Evolutionary conservation across 164 flowering plant species (phyloP).

Genomic region (Liquidambar formosana): DNA sequence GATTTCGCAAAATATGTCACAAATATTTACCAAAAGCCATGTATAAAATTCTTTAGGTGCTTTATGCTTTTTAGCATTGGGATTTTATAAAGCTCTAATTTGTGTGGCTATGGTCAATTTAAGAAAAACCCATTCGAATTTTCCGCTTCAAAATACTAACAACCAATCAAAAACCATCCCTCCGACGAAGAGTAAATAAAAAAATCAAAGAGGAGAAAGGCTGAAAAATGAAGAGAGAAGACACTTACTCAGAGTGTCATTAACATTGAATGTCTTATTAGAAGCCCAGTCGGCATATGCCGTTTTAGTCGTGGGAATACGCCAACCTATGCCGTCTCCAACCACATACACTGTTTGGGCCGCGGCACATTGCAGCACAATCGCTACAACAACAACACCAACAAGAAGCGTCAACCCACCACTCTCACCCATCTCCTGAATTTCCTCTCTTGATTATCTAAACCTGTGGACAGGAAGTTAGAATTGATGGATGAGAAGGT

Average conservation of each 20-base stretch:
- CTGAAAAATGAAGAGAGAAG: background rate
- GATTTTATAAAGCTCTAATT: too few species aligned
- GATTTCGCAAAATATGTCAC: too few species aligned
- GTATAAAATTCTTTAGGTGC: too few species aligned
- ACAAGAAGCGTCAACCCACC: background rate
- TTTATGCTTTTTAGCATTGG: too few species aligned
- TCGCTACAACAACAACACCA: background rate
- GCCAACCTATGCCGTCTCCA: slow-evolving; percentile 36
- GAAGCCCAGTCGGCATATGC: slow-evolving; percentile 28
- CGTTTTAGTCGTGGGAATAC: slow-evolving; percentile 9
- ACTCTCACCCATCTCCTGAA: slow-evolving; percentile 3
- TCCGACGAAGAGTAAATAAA: too few species aligned
- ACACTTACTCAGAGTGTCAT: slow-evolving; percentile 31
- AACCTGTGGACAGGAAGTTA: background rate
- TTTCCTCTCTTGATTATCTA: background rate
- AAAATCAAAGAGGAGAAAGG: background rate
- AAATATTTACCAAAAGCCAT: too few species aligned
- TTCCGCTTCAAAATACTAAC: too few species aligned
- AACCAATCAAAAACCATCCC: too few species aligned
- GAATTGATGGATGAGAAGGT: too few species aligned
- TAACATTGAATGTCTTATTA: slow-evolving; percentile 22
- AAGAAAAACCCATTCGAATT: too few species aligned
- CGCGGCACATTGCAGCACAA: slow-evolving; percentile 8
- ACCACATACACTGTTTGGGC: slow-evolving; percentile 39
- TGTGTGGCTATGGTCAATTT: too few species aligned